Percentiles rank a stretch among this genome's conserved stretches.
Evolutionary conservation across 805 yeast genomes (phyloP).

Genomic region (Saturnispora diversa): DNA sequence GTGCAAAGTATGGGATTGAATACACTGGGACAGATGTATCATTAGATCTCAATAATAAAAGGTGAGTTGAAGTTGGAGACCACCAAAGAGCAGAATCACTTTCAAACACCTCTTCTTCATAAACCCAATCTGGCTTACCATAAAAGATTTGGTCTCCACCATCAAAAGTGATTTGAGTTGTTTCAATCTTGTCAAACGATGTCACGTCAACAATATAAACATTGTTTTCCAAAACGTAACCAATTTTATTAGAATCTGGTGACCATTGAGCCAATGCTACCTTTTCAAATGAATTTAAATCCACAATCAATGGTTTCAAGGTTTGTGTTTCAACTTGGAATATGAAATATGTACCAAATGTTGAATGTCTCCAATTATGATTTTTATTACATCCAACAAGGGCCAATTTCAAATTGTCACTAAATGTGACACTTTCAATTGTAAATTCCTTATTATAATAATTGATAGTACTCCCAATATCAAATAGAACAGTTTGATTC

Average conservation of each 20-base stretch:
- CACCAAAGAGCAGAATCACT: slow-evolving; percentile 76
- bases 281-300: slow-evolving; percentile 17
- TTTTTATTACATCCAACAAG: slow-evolving; percentile 53
- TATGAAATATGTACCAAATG: slow-evolving; percentile 54
- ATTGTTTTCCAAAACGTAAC: slow-evolving; percentile 63
- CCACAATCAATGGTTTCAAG: slow-evolving; percentile 21
- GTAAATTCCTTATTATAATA: slow-evolving; percentile 34
- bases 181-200: slow-evolving; percentile 19
- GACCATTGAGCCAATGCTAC: slow-evolving; percentile 58
- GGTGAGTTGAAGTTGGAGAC: slow-evolving; percentile 64
- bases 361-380: slow-evolving; percentile 70
- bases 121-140: slow-evolving; percentile 92
- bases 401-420: slow-evolving; percentile 57
- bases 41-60: slow-evolving; percentile 60
- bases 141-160: slow-evolving; percentile 68
- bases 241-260: slow-evolving; percentile 57
- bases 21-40: slow-evolving; percentile 68
- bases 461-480: slow-evolving; percentile 37
- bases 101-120: slow-evolving; percentile 80
- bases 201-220: slow-evolving; percentile 45
- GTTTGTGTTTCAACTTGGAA: slow-evolving; percentile 35
- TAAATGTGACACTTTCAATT: slow-evolving; percentile 50
- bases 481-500: slow-evolving; percentile 40
- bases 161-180: slow-evolving; percentile 52
- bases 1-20: slow-evolving; percentile 69